Evolutionary conservation across 805 yeast species (phyloP), one percentile per base, ranked within the genome.

Genomic region (Ogataea neopini): DNA sequence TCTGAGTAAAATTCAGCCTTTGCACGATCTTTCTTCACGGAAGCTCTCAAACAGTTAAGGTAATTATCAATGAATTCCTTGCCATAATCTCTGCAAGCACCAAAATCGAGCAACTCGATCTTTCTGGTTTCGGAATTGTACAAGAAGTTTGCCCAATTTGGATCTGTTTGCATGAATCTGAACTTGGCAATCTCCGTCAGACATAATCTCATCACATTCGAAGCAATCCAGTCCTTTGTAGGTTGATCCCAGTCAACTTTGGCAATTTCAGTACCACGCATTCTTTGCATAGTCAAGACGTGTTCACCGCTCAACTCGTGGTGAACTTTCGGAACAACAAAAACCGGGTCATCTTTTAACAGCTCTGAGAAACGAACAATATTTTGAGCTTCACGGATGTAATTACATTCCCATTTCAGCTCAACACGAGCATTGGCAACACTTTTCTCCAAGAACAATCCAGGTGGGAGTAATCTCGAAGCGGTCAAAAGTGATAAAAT

Each of bases 131-230:
- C 57, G 28, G 73, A 73, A 61, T 94, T 90, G 71, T 87, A 90
- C 50, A 94, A 69, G 70, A 94, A 94, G 66, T 94, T 94, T 38
- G 99, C 97, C 99, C 99, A 94, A 67, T 94, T 94, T 43, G 99
- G 99, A 70, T 94, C 99, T 1, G 98, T 92, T 70, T 94, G 99
- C 99, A 94, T 94, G 70, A 85, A 92, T 60, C 78, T 79, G 71
- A 86, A 91, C 57, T 79, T 72, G 11, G 90, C 88, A 64, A 94
- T 87, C 68, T 94, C 99, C 56, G 78, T 74, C 40, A 94, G 71
- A 61, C 97, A 90, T 35, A 94, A 73, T 54, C 88, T 78, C 96
- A 94, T 86, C 44, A 94, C 83, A 54, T 85, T 78, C 3, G 88
- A 79, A 14, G 96, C 95, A 44, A 94, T 84, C 81, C 86, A 86